Evolutionary conservation across 345 rosid species (phyloP).

Genomic region (Cardiospermum halicacabum): DNA sequence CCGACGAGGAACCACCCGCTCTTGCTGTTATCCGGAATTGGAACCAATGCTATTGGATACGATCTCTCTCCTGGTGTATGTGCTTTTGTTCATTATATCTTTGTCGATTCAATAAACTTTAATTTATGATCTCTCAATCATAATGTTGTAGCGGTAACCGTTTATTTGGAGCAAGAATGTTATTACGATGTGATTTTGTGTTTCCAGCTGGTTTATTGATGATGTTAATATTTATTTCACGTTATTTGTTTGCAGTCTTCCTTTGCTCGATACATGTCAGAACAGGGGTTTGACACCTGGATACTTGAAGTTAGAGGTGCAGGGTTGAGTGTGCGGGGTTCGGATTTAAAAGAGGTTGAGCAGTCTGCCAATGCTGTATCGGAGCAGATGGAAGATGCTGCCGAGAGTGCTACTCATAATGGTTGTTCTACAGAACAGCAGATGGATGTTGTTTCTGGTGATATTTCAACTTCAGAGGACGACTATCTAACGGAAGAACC

Average conservation of each 20-base stretch:
- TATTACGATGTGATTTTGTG: neutral
- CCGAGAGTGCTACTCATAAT: constrained; percentile 38
- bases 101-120: neutral
- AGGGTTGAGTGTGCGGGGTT: constrained; percentile 68
- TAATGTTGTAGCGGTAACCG: neutral
- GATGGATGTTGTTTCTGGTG: constrained; percentile 22
- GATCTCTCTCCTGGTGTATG: constrained; percentile 85
- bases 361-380: constrained; percentile 46
- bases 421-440: constrained; percentile 24
- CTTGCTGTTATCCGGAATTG: constrained; percentile 85
- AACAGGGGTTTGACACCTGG: constrained; percentile 97
- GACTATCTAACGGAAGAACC: constrained; percentile 38
- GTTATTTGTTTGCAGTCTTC: constrained; percentile 53
- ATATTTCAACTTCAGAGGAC: constrained; percentile 27
- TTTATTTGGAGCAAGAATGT: neutral
- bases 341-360: constrained; percentile 49
- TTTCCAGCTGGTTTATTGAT: neutral
- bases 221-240: constrained; percentile 5
- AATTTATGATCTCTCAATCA: too few species aligned
- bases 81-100: neutral
- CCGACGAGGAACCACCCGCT: constrained; percentile 82
- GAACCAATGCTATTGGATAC: constrained; percentile 91
- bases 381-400: constrained; percentile 54
- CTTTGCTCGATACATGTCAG: constrained; percentile 81
- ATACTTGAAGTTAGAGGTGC: constrained; percentile 95